These are phyloP conservation scores for Stylonectria norvegica DNA, from an alignment of 2,329 filamentous ascomycete genomes.

Conservation along the genomic window DNA sequence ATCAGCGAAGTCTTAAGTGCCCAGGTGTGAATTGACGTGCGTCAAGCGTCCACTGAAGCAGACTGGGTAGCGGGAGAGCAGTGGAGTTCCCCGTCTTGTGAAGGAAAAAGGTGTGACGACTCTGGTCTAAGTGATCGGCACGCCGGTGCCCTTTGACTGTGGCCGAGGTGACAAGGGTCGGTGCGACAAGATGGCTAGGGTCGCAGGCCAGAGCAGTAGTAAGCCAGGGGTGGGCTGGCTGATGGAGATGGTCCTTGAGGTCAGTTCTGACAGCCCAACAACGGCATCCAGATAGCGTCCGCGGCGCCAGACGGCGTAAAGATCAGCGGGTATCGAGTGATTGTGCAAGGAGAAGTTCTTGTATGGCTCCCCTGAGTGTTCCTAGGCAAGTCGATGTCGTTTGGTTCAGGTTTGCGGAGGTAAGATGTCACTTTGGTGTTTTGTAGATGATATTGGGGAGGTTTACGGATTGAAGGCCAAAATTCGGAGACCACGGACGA, in stretches of 20 bases:
- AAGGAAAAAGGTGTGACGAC: constrained; percentile 47
- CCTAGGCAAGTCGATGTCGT: constrained; percentile 3
- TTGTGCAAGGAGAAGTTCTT: constrained; percentile 18
- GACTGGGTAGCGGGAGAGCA: constrained; percentile 37
- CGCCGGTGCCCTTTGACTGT: constrained; percentile 48
- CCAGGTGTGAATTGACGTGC: constrained; percentile 39
- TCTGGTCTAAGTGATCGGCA: constrained; percentile 54
- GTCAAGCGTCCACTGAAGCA: constrained; percentile 38
- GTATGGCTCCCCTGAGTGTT: constrained; percentile 8
- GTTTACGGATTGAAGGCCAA: constrained; percentile 5
- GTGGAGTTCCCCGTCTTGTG: constrained; percentile 34
- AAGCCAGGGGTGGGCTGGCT: constrained; percentile 33
- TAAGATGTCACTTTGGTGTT: constrained; percentile 3
- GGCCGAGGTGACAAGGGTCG: constrained; percentile 45
- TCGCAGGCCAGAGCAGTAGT: constrained; percentile 34
- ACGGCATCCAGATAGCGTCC: constrained; percentile 29
- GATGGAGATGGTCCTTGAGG: constrained; percentile 30
- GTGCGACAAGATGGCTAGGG: constrained; percentile 40
- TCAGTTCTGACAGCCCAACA: constrained; percentile 28
- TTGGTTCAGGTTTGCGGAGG: constrained; percentile 4
- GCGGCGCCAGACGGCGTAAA: constrained; percentile 22
- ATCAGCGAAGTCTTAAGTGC: constrained; percentile 61
- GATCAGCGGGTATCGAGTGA: constrained; percentile 24
- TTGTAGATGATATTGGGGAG: constrained; percentile 6
- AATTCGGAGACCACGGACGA: constrained; percentile 10